A percentile compares a stretch with the other conserved stretches of the same genome.
Conservation (phyloP, 2,329 filamentous ascomycete genomes). For the Cladosporium sp. region DNA sequence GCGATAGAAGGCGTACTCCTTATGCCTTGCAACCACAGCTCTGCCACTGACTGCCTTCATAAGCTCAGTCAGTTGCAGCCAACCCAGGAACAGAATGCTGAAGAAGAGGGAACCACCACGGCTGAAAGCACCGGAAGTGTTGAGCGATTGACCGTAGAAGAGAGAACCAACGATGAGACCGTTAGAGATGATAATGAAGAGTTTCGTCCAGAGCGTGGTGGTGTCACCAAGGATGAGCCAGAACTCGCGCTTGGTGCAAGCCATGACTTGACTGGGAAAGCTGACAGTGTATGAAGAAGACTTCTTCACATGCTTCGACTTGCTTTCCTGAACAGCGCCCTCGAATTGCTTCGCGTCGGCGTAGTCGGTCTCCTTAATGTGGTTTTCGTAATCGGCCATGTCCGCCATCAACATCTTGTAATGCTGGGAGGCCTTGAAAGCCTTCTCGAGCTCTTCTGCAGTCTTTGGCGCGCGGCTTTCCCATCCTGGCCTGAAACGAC, state of each 20-base stretch:
- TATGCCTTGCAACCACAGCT: slow-evolving; percentile 62
- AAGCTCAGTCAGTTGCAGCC: slow-evolving; percentile 72
- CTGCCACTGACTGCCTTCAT: slow-evolving; percentile 72
- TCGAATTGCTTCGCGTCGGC: slow-evolving; percentile 62
- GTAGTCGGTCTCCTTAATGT: slow-evolving; percentile 53
- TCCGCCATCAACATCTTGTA: slow-evolving; percentile 59
- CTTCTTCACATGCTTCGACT: slow-evolving; percentile 62
- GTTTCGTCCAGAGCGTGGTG: slow-evolving; percentile 70
- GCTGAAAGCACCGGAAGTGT: slow-evolving; percentile 58
- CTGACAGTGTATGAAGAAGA: slow-evolving; percentile 74
- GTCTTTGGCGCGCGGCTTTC: slow-evolving; percentile 65
- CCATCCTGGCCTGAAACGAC: slow-evolving; percentile 61
- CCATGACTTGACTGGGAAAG: slow-evolving; percentile 64
- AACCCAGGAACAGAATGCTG: slow-evolving; percentile 60
- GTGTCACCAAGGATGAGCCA: slow-evolving; percentile 74
- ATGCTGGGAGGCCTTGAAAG: slow-evolving; percentile 59
- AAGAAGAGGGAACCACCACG: slow-evolving; percentile 63
- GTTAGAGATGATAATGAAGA: slow-evolving; percentile 72
- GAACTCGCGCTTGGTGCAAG: slow-evolving; percentile 67
- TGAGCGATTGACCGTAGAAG: slow-evolving; percentile 63
- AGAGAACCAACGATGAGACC: slow-evolving; percentile 71
- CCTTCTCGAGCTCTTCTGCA: slow-evolving; percentile 61
- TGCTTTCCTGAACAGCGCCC: slow-evolving; percentile 56
- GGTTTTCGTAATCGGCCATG: slow-evolving; percentile 55
- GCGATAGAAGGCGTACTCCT: slow-evolving; percentile 65